Conservation (phyloP, 2,329 filamentous ascomycete genomes). For the Trichoderma brevicompactum region DNA sequence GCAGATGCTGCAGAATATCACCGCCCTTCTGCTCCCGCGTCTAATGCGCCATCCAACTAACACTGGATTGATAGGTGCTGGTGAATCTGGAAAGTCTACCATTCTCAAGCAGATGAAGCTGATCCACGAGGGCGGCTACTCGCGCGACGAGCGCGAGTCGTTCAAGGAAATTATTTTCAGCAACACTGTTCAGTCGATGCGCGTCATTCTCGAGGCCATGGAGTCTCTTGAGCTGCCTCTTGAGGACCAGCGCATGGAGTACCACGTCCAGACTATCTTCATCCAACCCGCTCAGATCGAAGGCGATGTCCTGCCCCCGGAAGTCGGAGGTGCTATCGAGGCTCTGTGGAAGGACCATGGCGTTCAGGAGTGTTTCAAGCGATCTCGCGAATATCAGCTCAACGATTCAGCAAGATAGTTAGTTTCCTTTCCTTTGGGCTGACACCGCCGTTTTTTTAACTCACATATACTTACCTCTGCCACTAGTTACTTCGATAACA, state of each 20-base stretch:
- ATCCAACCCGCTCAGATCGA: constrained; percentile 98
- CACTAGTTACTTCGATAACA: constrained; percentile 91
- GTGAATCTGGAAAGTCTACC: constrained; percentile 93
- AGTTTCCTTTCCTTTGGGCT: constrained; percentile 44
- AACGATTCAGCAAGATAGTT: constrained; percentile 97
- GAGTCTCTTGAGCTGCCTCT: constrained; percentile 76
- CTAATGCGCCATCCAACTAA: constrained; percentile 11
- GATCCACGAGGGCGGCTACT: constrained; percentile 98
- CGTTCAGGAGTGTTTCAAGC: constrained; percentile 93
- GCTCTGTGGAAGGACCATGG: constrained; percentile 91
- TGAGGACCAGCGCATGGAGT: constrained; percentile 90
- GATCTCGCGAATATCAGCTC: constrained; percentile 92
- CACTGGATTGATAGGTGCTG: constrained; percentile 69
- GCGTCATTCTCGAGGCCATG: constrained; percentile 71
- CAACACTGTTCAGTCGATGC: constrained; percentile 72
- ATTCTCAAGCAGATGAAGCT: constrained; percentile 99
- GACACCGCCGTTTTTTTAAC: too few relatives aligned
- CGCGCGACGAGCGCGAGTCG: constrained; percentile 77
- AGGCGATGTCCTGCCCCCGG: constrained; percentile 89
- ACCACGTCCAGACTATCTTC: constrained; percentile 98
- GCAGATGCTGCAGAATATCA: neutral
- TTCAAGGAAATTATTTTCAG: constrained; percentile 75
- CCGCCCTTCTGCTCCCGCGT: neutral
- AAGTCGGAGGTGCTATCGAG: constrained; percentile 91
- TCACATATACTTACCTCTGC: constrained; percentile 17